Conservation (phyloP, 805 yeast genomes). For the Metschnikowia proteae region DNA sequence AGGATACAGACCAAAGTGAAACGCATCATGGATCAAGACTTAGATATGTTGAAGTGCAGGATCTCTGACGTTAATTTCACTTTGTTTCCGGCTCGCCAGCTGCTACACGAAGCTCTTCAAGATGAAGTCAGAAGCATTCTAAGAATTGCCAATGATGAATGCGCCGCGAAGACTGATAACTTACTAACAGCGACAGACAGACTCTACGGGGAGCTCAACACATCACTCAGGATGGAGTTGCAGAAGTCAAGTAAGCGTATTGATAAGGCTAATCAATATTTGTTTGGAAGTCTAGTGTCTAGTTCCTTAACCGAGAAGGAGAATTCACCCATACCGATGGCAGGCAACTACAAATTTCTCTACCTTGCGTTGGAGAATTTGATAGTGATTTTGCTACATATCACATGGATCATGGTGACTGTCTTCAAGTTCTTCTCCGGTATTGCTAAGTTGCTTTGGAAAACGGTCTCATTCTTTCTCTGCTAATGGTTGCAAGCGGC, state of each 20-base stretch:
- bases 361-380: conserved; percentile 49
- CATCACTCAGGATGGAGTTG: conserved; percentile 61
- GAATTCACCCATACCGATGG: conserved; percentile 24
- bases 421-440: conserved; percentile 35
- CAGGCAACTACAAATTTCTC: conserved; percentile 32
- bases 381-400: conserved; percentile 49
- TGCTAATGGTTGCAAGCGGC: conserved; percentile 4
- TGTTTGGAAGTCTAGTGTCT: conserved; percentile 25
- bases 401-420: conserved; percentile 56
- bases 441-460: conserved; percentile 17
- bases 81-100: conserved; percentile 33
- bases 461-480: background rate
- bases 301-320: conserved; percentile 14
- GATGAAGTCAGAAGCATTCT: conserved; percentile 34
- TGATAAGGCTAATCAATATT: conserved; percentile 38
- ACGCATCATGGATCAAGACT: conserved; percentile 5
- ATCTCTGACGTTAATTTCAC: conserved; percentile 30
- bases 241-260: conserved; percentile 49
- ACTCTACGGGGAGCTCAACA: conserved; percentile 68
- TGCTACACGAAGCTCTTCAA: conserved; percentile 28
- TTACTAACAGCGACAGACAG: conserved; percentile 62
- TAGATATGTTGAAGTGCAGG: conserved; percentile 6
- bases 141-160: conserved; percentile 38
- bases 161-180: conserved; percentile 56
- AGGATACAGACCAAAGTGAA: conserved; percentile 5